Evolutionary conservation across 2,329 filamentous ascomycete species (phyloP).

Genomic region (Byssochlamys sp.): DNA sequence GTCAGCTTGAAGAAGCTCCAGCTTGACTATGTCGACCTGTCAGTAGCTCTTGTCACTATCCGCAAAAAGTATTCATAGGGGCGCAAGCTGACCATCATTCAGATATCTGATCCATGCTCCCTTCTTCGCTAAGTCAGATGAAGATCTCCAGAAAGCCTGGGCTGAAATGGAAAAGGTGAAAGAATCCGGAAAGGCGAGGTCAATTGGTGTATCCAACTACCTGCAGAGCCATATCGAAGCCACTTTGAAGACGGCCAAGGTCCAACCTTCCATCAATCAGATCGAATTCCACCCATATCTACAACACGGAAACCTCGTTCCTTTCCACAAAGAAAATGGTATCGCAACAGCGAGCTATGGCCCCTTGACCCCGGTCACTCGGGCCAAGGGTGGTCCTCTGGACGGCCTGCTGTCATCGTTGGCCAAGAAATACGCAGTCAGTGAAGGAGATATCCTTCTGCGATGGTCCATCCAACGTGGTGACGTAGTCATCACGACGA

Average conservation of each 20-base stretch:
- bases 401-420: slow-evolving; percentile 43
- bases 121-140: slow-evolving; percentile 47
- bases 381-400: slow-evolving; percentile 46
- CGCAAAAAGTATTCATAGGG: not conserved
- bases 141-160: slow-evolving; percentile 50
- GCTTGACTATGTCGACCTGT: slow-evolving; percentile 55
- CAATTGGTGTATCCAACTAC: slow-evolving; percentile 57
- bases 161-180: slow-evolving; percentile 51
- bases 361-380: slow-evolving; percentile 42
- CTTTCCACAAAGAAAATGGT: slow-evolving; percentile 31
- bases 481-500: slow-evolving; percentile 51
- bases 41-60: slow-evolving; percentile 12
- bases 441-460: slow-evolving; percentile 47
- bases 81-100: not conserved
- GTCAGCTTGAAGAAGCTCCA: slow-evolving; percentile 51
- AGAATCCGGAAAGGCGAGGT: slow-evolving; percentile 47
- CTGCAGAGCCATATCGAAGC: slow-evolving; percentile 45
- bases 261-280: slow-evolving; percentile 25
- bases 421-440: slow-evolving; percentile 54
- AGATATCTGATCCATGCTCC: slow-evolving; percentile 55
- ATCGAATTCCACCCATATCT: slow-evolving; percentile 40
- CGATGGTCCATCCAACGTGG: slow-evolving; percentile 55
- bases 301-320: slow-evolving; percentile 34
- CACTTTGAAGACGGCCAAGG: slow-evolving; percentile 36
- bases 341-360: slow-evolving; percentile 35